Percentiles rank a stretch among this genome's conserved stretches.
Conservation (phyloP, 2,329 filamentous ascomycete species). For the Botrytis squamosa region DNA sequence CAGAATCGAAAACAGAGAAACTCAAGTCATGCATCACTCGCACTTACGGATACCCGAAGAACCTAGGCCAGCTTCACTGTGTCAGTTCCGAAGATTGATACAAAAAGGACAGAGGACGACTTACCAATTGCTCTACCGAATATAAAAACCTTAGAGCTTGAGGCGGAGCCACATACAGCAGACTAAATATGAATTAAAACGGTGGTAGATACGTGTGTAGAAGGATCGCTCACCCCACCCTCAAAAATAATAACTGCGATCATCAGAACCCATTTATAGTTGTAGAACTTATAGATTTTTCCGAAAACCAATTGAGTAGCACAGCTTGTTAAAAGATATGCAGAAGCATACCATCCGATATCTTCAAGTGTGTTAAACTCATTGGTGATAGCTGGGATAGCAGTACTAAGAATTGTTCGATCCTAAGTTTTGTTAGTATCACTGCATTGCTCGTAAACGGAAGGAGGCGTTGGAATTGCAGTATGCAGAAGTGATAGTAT, state of each 20-base stretch:
- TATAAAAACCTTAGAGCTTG: constrained; percentile 39
- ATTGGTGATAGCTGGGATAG: constrained; percentile 42
- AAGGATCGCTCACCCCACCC: constrained; percentile 33
- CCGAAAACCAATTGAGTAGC: constrained; percentile 36
- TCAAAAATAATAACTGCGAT: constrained; percentile 40
- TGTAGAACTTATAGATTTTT: constrained; percentile 39
- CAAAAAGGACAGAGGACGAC: constrained; percentile 7
- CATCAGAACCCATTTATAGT: constrained; percentile 37
- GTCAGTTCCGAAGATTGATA: not conserved
- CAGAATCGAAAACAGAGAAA: not conserved
- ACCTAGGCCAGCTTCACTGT: constrained; percentile 31
- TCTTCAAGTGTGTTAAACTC: constrained; percentile 44
- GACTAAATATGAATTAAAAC: constrained; percentile 29
- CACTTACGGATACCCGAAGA: constrained; percentile 27
- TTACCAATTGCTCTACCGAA: constrained; percentile 39
- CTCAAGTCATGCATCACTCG: too few relatives aligned
- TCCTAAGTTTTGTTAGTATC: constrained; percentile 29
- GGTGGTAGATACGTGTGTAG: not conserved
- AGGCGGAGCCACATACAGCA: constrained; percentile 39
- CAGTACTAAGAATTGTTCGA: constrained; percentile 42
- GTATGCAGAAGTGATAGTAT: not conserved
- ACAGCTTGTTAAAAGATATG: constrained; percentile 42
- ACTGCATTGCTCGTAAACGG: not conserved
- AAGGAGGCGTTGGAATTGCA: not conserved
- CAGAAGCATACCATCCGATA: constrained; percentile 47